phyloP scores from a whole-genome alignment of 2,329 filamentous ascomycete genomes.

The Amauroascus verrucosus region DNA sequence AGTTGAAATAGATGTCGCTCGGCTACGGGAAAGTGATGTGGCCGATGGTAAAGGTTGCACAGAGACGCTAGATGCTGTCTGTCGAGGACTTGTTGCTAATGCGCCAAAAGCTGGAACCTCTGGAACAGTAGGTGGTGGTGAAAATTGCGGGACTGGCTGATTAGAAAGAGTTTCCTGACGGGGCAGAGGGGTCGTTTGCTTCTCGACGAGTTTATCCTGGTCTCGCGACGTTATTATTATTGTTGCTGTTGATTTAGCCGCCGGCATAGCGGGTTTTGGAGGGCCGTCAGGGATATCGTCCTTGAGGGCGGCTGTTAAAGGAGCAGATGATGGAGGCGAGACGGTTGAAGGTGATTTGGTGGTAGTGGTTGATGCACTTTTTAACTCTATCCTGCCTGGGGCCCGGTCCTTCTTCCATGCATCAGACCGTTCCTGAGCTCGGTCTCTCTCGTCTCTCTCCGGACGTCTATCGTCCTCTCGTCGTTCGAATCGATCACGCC shows the following conservation, averaged over 20 bases:
- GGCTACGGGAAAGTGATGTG: background rate
- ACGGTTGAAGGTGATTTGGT: conserved; percentile 12
- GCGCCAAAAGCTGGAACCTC: conserved; percentile 37
- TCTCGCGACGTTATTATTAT: background rate
- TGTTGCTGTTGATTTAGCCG: no score
- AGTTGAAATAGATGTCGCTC: conserved; percentile 15
- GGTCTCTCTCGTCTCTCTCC: conserved; percentile 19
- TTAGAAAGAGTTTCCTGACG: conserved; percentile 25
- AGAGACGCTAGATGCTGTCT: background rate
- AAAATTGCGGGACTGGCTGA: conserved; percentile 23
- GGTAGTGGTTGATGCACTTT: conserved; percentile 20
- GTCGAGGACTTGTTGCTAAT: background rate
- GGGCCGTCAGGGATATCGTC: conserved; percentile 10
- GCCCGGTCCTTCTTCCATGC: conserved; percentile 34
- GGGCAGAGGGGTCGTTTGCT: background rate
- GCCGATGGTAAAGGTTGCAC: conserved; percentile 8
- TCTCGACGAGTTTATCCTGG: conserved; percentile 4
- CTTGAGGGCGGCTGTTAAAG: background rate
- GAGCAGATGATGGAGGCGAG: conserved; percentile 11
- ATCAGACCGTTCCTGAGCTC: conserved; percentile 25
- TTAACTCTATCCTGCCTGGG: conserved; percentile 20
- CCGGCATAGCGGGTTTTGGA: background rate
- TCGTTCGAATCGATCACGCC: conserved; percentile 15
- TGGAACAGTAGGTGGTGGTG: conserved; percentile 32
- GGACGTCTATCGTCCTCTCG: conserved; percentile 26